Conservation (phyloP, 345 rosid species). For the Turnera subulata region DNA sequence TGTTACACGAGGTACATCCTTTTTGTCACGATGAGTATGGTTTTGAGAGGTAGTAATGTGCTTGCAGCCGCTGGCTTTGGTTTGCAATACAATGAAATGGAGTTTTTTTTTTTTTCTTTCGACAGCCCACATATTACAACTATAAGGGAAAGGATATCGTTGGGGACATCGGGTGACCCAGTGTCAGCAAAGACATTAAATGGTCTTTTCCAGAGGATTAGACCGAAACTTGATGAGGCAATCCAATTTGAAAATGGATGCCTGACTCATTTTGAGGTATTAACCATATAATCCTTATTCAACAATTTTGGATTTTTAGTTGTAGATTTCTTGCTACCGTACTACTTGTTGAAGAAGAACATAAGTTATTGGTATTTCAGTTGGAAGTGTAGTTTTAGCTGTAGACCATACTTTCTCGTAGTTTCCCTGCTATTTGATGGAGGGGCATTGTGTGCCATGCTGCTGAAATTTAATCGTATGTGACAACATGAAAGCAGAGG, state of each 20-base stretch:
- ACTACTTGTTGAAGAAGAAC: not conserved
- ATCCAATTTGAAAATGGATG: slow-evolving; percentile 51
- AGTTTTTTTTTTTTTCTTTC: slow-evolving; percentile 4
- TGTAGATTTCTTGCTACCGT: not conserved
- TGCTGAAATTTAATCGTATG: too few species aligned
- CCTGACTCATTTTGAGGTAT: slow-evolving; percentile 91
- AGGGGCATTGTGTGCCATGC: too few species aligned
- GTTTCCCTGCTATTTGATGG: not conserved
- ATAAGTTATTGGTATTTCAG: not conserved
- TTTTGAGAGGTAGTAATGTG: not conserved
- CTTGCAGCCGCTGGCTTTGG: not conserved
- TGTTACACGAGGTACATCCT: slow-evolving; percentile 55
- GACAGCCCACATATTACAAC: slow-evolving; percentile 77
- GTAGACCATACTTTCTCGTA: not conserved
- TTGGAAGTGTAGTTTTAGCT: not conserved
- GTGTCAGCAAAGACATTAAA: slow-evolving; percentile 54
- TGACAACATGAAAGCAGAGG: too few species aligned
- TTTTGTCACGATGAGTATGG: slow-evolving; percentile 18
- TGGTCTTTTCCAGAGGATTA: slow-evolving; percentile 51
- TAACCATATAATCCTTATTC: too few species aligned
- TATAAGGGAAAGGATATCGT: slow-evolving; percentile 71
- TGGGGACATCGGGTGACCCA: slow-evolving; percentile 53
- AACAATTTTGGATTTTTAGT: not conserved
- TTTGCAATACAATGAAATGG: not conserved
- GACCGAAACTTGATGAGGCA: slow-evolving; percentile 52